phyloP scores from a whole-genome alignment of 768 basidiomycete species.

The Sistotremastrum niveocremeum region DNA sequence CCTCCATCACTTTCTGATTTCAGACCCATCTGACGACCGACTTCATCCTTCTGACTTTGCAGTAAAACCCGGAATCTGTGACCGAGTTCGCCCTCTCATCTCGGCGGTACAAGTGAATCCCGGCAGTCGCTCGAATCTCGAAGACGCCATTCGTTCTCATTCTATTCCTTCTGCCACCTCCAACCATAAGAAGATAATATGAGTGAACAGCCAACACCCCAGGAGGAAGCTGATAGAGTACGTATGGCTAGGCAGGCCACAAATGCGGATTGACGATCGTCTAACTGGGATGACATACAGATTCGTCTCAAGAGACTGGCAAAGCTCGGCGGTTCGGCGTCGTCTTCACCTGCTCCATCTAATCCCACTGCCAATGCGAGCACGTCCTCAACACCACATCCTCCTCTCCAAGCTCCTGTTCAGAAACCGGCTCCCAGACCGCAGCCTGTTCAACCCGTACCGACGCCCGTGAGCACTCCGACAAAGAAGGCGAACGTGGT shows the following conservation, averaged over 20 bases:
- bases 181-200: no score
- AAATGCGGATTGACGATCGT: neutral
- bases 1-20: no score
- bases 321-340: constrained; percentile 37
- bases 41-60: no score
- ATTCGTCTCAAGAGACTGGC: constrained; percentile 88
- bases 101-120: no score
- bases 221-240: constrained; percentile 76
- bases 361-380: constrained; percentile 9
- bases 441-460: constrained; percentile 16
- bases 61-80: no score
- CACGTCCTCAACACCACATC: constrained; percentile 21
- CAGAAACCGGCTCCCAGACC: constrained; percentile 11
- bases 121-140: no score
- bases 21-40: no score
- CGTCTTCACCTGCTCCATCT: constrained; percentile 16
- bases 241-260: constrained; percentile 8
- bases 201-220: constrained; percentile 20
- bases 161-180: no score
- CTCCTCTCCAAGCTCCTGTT: constrained; percentile 19
- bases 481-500: constrained; percentile 33
- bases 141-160: no score
- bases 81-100: no score
- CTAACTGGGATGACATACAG: constrained; percentile 24
- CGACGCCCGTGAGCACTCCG: constrained; percentile 20